A percentile compares a stretch with the other conserved stretches of the same genome.
phyloP scores from a whole-genome alignment of 257 asterid species.

The Lithospermum erythrorhizon region DNA sequence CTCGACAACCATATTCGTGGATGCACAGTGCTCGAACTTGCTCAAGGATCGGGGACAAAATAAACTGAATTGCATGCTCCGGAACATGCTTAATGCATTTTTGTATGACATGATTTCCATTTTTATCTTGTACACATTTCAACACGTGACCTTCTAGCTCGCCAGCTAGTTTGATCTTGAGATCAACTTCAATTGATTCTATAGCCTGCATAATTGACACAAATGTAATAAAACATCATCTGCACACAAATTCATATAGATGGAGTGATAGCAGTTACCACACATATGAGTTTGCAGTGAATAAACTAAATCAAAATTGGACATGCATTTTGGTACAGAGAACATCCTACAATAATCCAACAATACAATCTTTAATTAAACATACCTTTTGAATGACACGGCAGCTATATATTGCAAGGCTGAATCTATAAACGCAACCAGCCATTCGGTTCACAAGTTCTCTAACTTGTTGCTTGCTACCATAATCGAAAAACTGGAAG shows the following conservation, averaged over 20 bases:
- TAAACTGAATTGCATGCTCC: conserved; percentile 48
- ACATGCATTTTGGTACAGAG: not conserved
- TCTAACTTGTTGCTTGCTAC: conserved; percentile 50
- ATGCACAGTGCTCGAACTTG: conserved; percentile 60
- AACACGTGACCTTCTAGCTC: conserved; percentile 77
- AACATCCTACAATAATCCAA: not conserved
- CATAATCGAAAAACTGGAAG: conserved; percentile 73
- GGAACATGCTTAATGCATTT: conserved; percentile 77
- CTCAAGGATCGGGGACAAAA: conserved; percentile 44
- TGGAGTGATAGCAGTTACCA: too few relatives aligned
- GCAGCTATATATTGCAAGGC: conserved; percentile 85
- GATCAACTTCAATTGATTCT: conserved; percentile 62
- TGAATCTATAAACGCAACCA: conserved; percentile 59
- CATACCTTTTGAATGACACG: conserved; percentile 79
- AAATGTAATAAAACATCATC: not conserved
- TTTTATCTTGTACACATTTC: conserved; percentile 76
- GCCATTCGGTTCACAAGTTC: conserved; percentile 50
- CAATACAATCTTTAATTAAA: not conserved
- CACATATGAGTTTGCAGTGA: too few relatives aligned
- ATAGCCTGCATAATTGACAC: conserved; percentile 43
- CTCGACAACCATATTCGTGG: conserved; percentile 86
- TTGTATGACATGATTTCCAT: conserved; percentile 79
- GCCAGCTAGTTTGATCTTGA: conserved; percentile 48
- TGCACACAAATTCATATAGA: too few relatives aligned
- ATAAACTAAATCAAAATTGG: not conserved